Base-by-base conservation (phyloP, 345 rosid genomes). In the Hirschfeldia incana region DNA sequence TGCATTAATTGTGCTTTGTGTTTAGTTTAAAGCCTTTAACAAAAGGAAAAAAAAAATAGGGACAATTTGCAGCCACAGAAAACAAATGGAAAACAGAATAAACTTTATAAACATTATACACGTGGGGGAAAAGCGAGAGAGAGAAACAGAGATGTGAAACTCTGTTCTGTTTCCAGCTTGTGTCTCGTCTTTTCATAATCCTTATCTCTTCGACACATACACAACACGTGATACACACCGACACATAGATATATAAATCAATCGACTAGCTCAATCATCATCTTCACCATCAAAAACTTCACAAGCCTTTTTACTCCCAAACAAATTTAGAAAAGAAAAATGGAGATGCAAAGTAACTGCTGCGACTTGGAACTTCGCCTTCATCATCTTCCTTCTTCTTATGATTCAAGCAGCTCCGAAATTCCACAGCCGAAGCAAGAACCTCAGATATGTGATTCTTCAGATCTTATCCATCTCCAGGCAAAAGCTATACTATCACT, bases 341-440 rank as follows among this genome's bases (percentile, higher is more conserved):
- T 76, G 74, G 49, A 76, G 49, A 76, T 76, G 60, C 74, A 76
- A 59, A 68, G 28, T n/a, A 68, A 61, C 2, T 76, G 26, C 44
- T 58, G 79, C 74, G 79, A 76, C 67, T 76, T 76, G 74, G 79
- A 68, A 68, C 79, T 76, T 67, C 67, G 73, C 11, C 74, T 76
- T 39, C 67, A 76, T 68, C 60, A 29, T 33, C 60, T 27, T 60
- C 34, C 5, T 28, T 13, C 73, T 76, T 7, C 32, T 21, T 29
- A 49, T 33, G 58, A 11, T 30, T 59, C 74, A 12, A 68, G 11
- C 67, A 67, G 51, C 49, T 68, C 61, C 13, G 60, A 67, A 59
- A 44, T 0, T 29, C 58, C 44, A 59, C 27, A 76, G 29, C 33
- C 61, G 16, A 59, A 76, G 27, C 44, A 68, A 59, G 74, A 76